Base-by-base conservation (phyloP, 805 yeast genomes). In the Kluyveromyces siamensis region DNA sequence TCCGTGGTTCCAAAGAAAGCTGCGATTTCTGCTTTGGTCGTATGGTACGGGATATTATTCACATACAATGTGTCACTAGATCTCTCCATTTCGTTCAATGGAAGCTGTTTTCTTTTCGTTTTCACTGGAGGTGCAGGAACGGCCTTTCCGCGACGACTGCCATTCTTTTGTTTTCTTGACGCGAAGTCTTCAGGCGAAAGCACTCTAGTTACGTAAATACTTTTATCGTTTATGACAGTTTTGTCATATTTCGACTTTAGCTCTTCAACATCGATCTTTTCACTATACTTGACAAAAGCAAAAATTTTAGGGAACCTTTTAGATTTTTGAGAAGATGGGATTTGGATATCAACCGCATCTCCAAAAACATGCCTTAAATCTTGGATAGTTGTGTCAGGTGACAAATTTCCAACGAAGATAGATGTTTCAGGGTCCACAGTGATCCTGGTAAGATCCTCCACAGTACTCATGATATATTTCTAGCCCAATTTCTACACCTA, bases 11-110 rank as follows among this genome's bases (percentile, higher is more conserved):
- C 80, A 59, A 80, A 80, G 55, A 76, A 71, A 40, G 69, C 73
- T 47, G 71, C 71, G 51, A 81, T 62, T 52, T 81, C 82, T 8
- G 73, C 74, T 61, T 81, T 83, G 40, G 77, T 71, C 30, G 74
- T 73, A 52, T 76, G 75, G 50, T 86, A 88, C 49, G 81, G 86
- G 50, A 80, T 71, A 55, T 79, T 81, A 50, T 81, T 79, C 50
- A 85, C 73, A 53, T 81, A 78, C 37, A 85, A 70, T 55, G 84
- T 84, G 54, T 81, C 67, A 4, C 52, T 59, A 14, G 74, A 69
- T 58, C 67, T 68, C 43, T 60, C 67, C 61, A 71, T 67, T 54
- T 69, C 62, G 37, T 65, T 70, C 48, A 70, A 63, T 49, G 68
- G 66, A 27, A 66, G 53, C 46, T 57, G 70, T 45, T 62, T 67